A percentile compares a stretch with the other conserved stretches of the same genome.
phyloP scores from a whole-genome alignment of 1,284 basidiomycete species.

The Trichosporon inkin region DNA sequence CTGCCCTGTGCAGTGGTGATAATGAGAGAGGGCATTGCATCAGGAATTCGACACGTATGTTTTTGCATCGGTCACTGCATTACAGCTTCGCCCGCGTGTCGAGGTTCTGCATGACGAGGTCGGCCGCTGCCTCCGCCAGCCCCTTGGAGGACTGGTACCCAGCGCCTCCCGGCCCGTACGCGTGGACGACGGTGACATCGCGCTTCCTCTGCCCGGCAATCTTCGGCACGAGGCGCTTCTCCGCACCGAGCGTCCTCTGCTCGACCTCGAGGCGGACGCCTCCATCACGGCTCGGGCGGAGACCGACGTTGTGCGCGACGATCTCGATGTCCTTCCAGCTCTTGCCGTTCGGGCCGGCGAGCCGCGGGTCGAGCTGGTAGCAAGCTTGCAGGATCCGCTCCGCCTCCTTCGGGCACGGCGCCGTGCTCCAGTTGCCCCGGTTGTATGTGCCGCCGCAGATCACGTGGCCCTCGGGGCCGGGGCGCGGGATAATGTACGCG shows the following conservation, averaged over 20 bases:
- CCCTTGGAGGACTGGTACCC: constrained; percentile 44
- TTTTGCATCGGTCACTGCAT: neutral
- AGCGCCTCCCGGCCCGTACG: constrained; percentile 57
- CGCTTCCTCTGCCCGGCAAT: constrained; percentile 52
- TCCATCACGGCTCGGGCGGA: constrained; percentile 65
- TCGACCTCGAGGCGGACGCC: constrained; percentile 66
- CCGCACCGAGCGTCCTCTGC: constrained; percentile 46
- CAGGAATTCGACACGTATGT: neutral
- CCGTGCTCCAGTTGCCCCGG: constrained; percentile 37
- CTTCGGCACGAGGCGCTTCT: constrained; percentile 33
- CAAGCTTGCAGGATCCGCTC: constrained; percentile 48
- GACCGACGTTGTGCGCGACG: constrained; percentile 62
- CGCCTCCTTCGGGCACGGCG: constrained; percentile 35
- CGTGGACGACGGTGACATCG: constrained; percentile 59
- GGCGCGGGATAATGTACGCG: constrained; percentile 52
- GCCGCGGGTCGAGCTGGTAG: constrained; percentile 44
- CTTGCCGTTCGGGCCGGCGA: constrained; percentile 39
- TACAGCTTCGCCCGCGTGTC: constrained; percentile 11
- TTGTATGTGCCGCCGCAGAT: constrained; percentile 46
- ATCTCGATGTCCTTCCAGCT: constrained; percentile 53
- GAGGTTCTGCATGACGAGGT: constrained; percentile 25
- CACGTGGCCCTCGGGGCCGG: constrained; percentile 46
- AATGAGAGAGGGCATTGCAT: too few relatives aligned
- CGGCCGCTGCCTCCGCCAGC: constrained; percentile 41
- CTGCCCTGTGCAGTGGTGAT: too few relatives aligned